Evolutionary conservation across 2,329 filamentous ascomycete species (phyloP).

Genomic region (Diaporthe humulicola): DNA sequence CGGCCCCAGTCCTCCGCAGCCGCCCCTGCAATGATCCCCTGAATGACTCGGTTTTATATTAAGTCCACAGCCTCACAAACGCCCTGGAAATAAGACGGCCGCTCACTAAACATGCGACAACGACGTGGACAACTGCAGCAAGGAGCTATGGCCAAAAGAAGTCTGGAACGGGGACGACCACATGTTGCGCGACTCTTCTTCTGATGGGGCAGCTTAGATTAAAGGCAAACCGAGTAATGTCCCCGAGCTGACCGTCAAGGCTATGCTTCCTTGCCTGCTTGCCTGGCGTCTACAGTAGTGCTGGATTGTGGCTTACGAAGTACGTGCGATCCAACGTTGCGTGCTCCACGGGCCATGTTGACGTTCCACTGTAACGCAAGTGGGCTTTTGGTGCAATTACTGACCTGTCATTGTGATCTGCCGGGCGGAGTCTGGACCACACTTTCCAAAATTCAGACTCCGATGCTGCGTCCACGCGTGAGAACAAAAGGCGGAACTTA

Average conservation of each 20-base stretch:
- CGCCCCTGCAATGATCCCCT: conserved; percentile 26
- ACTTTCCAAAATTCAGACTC: background rate
- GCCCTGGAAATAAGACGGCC: conserved; percentile 1
- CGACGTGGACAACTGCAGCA: background rate
- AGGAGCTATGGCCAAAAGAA: background rate
- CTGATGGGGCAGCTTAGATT: background rate
- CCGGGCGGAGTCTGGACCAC: background rate
- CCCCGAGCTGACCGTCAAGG: background rate
- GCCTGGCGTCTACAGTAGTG: background rate
- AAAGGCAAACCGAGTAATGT: background rate
- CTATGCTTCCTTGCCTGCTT: background rate
- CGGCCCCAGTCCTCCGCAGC: background rate
- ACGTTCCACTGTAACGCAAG: background rate
- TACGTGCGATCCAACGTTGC: background rate
- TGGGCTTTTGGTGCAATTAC: background rate
- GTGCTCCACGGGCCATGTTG: conserved; percentile 1
- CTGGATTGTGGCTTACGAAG: background rate
- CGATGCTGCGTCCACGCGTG: background rate
- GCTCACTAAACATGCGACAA: background rate
- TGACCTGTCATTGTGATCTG: background rate
- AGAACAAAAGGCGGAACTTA: background rate
- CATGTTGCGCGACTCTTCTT: background rate
- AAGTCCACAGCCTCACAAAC: conserved; percentile 3
- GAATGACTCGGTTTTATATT: conserved; percentile 28
- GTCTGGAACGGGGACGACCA: background rate